Conservation (phyloP, 371 early-diverging fungal species). For the Mucor irregularis region DNA sequence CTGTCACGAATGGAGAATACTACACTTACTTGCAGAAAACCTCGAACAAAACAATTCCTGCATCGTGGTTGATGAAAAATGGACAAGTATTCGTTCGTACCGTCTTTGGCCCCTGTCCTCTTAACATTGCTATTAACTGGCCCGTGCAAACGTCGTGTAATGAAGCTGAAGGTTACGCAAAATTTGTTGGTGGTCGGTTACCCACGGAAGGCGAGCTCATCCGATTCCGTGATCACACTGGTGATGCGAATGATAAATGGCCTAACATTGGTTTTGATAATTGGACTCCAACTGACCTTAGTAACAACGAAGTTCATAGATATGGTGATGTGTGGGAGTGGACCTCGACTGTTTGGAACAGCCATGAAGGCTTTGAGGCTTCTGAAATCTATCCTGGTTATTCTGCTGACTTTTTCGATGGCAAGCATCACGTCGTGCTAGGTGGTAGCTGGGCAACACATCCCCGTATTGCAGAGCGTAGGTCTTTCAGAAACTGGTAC, state of each 20-base stretch:
- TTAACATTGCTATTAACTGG: slow-evolving; percentile 61
- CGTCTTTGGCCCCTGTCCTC: slow-evolving; percentile 62
- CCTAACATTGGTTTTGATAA: slow-evolving; percentile 61
- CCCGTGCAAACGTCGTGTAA: slow-evolving; percentile 74
- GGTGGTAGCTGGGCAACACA: slow-evolving; percentile 91
- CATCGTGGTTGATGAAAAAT: slow-evolving; percentile 51
- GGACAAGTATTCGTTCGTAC: slow-evolving; percentile 57
- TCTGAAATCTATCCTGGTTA: slow-evolving; percentile 86
- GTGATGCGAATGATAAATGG: slow-evolving; percentile 17
- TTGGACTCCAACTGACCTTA: slow-evolving; percentile 62
- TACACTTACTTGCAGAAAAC: slow-evolving; percentile 50
- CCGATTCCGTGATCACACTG: slow-evolving; percentile 24
- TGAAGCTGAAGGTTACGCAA: slow-evolving; percentile 72
- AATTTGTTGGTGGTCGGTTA: slow-evolving; percentile 53
- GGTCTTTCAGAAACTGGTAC: slow-evolving; percentile 87
- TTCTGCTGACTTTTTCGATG: slow-evolving; percentile 87
- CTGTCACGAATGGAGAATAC: slow-evolving; percentile 84
- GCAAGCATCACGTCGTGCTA: slow-evolving; percentile 79
- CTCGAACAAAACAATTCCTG: slow-evolving; percentile 24
- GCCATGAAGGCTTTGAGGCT: slow-evolving; percentile 58
- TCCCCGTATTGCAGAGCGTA: slow-evolving; percentile 71
- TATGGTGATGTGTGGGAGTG: slow-evolving; percentile 85
- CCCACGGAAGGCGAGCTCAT: slow-evolving; percentile 70
- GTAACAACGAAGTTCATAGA: slow-evolving; percentile 40
- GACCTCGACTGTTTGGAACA: slow-evolving; percentile 69